Conservation (phyloP, 345 rosid genomes). For the Eucalyptus regnans region DNA sequence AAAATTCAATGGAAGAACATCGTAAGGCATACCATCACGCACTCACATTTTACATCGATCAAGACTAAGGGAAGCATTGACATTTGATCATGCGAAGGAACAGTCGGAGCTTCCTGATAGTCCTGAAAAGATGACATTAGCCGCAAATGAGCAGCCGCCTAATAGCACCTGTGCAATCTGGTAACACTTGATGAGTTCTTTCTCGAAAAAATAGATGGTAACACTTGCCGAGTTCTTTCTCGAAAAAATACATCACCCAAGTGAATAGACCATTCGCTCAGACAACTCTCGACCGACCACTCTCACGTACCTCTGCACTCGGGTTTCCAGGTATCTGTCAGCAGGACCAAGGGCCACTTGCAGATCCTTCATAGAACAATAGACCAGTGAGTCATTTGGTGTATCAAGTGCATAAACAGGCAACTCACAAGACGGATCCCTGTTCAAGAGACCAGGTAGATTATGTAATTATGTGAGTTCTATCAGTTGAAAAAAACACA, state of each 20-base stretch:
- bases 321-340: conserved; percentile 34
- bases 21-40: not conserved
- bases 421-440: not conserved
- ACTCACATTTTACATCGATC: not conserved
- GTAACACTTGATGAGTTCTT: not conserved
- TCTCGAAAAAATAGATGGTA: not conserved
- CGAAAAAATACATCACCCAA: conserved; percentile 16
- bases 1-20: not conserved
- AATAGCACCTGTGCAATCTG: not conserved
- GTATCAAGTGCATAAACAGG: not conserved
- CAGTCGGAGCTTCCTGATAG: not conserved
- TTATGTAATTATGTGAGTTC: not conserved
- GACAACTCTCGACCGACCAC: conserved; percentile 64
- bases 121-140: not conserved
- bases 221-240: not conserved
- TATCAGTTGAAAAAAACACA: not conserved
- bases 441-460: not conserved
- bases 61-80: not conserved
- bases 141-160: not conserved
- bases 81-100: not conserved
- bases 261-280: conserved; percentile 52
- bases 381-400: not conserved
- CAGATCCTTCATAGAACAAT: conserved; percentile 27
- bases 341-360: conserved; percentile 15
- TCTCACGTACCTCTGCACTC: conserved; percentile 39